phyloP scores from a whole-genome alignment of 805 yeast genomes.

The Kodamaea jinghongensis region DNA sequence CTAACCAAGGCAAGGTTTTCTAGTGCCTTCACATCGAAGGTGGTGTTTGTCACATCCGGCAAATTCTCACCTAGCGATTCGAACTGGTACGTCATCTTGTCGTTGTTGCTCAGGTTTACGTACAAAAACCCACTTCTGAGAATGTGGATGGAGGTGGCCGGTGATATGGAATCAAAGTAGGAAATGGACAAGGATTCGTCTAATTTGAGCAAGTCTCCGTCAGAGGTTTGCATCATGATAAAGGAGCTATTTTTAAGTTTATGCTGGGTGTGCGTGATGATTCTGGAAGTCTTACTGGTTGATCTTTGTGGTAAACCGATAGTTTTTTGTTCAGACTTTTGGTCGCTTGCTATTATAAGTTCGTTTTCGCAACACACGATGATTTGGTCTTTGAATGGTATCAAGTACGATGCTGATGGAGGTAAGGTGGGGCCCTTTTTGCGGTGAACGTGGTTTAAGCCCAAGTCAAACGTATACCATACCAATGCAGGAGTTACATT shows the following conservation, averaged over 20 bases:
- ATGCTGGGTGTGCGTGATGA: conserved; percentile 64
- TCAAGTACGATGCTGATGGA: conserved; percentile 45
- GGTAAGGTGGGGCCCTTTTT: conserved; percentile 25
- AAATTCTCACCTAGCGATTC: conserved; percentile 60
- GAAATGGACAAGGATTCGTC: conserved; percentile 47
- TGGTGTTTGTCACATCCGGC: conserved; percentile 7
- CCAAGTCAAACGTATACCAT: conserved; percentile 82
- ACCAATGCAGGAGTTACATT: conserved; percentile 35
- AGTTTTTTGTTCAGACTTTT: conserved; percentile 22
- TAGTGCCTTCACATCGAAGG: conserved; percentile 24
- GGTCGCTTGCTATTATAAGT: conserved; percentile 49
- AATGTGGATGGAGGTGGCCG: conserved; percentile 53
- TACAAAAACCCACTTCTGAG: conserved; percentile 75
- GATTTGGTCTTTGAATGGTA: conserved; percentile 64
- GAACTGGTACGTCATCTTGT: conserved; percentile 73
- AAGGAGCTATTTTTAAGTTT: conserved; percentile 62
- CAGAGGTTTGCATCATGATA: conserved; percentile 62
- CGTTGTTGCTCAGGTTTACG: conserved; percentile 60
- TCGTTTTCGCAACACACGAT: conserved; percentile 55
- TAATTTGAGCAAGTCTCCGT: conserved; percentile 73
- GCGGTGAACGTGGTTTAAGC: conserved; percentile 71
- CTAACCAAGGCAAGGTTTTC: conserved; percentile 62
- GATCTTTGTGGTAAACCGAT: conserved; percentile 57
- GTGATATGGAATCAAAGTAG: conserved; percentile 77
- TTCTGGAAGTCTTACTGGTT: conserved; percentile 22